Conservation (phyloP, 768 basidiomycete genomes). For the Collybia sp. region DNA sequence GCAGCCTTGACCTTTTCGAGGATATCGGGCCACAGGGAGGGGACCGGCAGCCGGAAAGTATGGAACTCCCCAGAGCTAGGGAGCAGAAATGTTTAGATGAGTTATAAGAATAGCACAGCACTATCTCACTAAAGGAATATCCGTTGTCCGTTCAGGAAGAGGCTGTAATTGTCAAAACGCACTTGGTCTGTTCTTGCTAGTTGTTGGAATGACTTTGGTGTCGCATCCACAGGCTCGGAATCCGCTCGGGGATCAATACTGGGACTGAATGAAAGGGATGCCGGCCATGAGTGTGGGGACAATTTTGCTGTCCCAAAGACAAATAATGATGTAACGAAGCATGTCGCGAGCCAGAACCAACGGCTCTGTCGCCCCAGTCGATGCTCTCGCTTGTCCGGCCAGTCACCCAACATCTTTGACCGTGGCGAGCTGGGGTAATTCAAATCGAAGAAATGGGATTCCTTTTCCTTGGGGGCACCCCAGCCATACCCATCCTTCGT, state of each 20-base stretch:
- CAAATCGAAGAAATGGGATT: neutral
- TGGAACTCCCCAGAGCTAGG: slow-evolving; percentile 82
- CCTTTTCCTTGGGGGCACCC: neutral
- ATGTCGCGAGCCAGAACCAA: slow-evolving; percentile 22
- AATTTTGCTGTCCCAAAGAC: slow-evolving; percentile 16
- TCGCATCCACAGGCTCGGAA: slow-evolving; percentile 3
- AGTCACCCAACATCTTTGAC: neutral
- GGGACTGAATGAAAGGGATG: slow-evolving; percentile 6
- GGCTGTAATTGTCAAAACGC: slow-evolving; percentile 63
- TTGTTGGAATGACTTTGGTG: slow-evolving; percentile 1
- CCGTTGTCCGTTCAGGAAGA: slow-evolving; percentile 65
- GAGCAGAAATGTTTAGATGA: neutral
- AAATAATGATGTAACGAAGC: slow-evolving; percentile 18
- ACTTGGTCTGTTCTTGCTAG: slow-evolving; percentile 31
- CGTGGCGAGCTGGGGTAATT: neutral
- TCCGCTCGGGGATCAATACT: neutral
- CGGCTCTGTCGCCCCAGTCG: slow-evolving; percentile 13
- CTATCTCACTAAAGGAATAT: slow-evolving; percentile 61
- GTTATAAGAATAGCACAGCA: slow-evolving; percentile 7
- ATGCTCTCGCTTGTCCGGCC: slow-evolving; percentile 1
- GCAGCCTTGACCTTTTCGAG: slow-evolving; percentile 79
- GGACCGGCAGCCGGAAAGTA: slow-evolving; percentile 76
- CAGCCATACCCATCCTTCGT: neutral
- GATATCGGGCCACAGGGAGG: slow-evolving; percentile 76
- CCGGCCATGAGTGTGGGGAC: slow-evolving; percentile 3